Conservation (phyloP, 169 alveolate species). For the Cryptosporidium xiaoi region DNA sequence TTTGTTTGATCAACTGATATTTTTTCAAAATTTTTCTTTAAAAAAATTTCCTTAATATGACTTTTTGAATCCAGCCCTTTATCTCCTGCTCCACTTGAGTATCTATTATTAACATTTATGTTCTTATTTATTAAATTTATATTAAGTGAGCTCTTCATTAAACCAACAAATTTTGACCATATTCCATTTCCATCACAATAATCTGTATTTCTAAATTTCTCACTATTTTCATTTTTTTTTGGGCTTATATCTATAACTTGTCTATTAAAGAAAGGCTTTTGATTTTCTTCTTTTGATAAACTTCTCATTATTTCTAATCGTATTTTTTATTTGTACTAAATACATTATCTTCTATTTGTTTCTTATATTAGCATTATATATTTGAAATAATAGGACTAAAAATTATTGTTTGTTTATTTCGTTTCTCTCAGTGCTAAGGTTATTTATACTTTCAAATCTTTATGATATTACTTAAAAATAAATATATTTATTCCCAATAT, state of each 20-base stretch:
- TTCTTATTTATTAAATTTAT: slow-evolving; percentile 17
- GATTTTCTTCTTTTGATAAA: slow-evolving; percentile 36
- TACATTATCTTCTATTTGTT: no score
- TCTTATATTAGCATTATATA: no score
- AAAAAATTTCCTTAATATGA: slow-evolving; percentile 37
- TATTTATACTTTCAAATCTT: no score
- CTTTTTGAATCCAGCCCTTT: not conserved
- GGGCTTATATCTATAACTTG: slow-evolving; percentile 59
- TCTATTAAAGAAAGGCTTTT: slow-evolving; percentile 34
- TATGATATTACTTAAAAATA: no score
- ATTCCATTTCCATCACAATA: slow-evolving; percentile 42
- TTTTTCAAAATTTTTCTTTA: slow-evolving; percentile 12
- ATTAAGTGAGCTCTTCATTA: slow-evolving; percentile 52
- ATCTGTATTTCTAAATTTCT: slow-evolving; percentile 6
- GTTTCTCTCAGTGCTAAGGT: no score
- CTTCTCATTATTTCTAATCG: slow-evolving; percentile 18
- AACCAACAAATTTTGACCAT: slow-evolving; percentile 59
- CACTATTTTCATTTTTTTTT: slow-evolving; percentile 21
- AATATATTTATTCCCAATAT: no score
- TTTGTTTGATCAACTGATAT: not conserved
- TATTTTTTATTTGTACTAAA: not conserved
- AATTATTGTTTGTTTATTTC: no score
- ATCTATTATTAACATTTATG: slow-evolving; percentile 5
- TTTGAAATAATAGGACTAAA: no score
- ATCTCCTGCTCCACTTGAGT: not conserved